phyloP scores from a whole-genome alignment of 352 stramenopile genomes.

The Phytophthora ohioensis region DNA sequence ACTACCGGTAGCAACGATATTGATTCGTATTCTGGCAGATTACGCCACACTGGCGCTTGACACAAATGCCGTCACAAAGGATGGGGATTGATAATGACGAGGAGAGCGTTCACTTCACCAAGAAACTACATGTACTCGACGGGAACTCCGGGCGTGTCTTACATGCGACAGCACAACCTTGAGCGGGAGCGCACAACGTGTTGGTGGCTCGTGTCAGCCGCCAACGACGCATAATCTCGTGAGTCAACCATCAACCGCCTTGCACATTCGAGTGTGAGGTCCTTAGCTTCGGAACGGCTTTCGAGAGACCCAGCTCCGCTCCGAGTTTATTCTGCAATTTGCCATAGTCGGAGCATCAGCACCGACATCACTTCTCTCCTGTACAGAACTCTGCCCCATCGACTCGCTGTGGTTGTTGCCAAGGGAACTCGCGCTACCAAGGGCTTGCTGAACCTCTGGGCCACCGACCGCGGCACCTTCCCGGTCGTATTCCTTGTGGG shows the following conservation, averaged over 20 bases:
- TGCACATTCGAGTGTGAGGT: background rate
- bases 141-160: background rate
- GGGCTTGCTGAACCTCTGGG: slow-evolving; percentile 56
- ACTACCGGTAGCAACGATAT: too few species aligned
- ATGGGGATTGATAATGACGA: too few species aligned
- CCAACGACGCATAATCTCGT: slow-evolving; percentile 8
- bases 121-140: slow-evolving; percentile 19
- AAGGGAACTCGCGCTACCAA: slow-evolving; percentile 41
- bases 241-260: slow-evolving; percentile 15
- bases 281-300: background rate
- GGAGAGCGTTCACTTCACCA: too few species aligned
- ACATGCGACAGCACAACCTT: slow-evolving; percentile 13
- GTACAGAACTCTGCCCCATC: background rate
- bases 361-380: background rate
- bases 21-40: too few species aligned
- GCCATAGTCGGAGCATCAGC: slow-evolving; percentile 6
- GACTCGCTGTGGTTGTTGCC: slow-evolving; percentile 19
- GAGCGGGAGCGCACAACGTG: background rate
- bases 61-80: too few species aligned
- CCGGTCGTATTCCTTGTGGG: slow-evolving; percentile 33
- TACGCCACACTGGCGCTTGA: too few species aligned
- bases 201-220: background rate
- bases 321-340: slow-evolving; percentile 22
- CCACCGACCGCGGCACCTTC: slow-evolving; percentile 54
- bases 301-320: background rate